phyloP scores from a whole-genome alignment of 768 basidiomycete genomes.

The Leucocoprinus birnbaumii region DNA sequence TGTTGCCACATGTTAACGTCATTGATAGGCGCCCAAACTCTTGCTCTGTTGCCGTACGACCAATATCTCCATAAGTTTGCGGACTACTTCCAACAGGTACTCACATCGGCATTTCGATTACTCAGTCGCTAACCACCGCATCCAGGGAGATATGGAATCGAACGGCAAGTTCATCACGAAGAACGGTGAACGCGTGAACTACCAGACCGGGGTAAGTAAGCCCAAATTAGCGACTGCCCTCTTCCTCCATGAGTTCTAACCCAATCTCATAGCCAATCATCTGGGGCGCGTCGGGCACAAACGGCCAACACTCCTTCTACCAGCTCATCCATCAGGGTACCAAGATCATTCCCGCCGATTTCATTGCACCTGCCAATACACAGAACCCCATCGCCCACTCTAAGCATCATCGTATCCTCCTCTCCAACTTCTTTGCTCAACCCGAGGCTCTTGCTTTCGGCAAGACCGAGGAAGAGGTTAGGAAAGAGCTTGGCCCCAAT shows the following conservation, averaged over 20 bases:
- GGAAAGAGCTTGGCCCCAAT: conserved; percentile 58
- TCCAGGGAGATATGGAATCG: conserved; percentile 95
- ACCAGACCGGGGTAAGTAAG: conserved; percentile 87
- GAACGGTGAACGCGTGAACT: conserved; percentile 86
- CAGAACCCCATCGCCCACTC: conserved; percentile 87
- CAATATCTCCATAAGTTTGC: conserved; percentile 99
- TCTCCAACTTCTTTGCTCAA: conserved; percentile 98
- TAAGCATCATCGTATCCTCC: conserved; percentile 95
- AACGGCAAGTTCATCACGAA: conserved; percentile 98
- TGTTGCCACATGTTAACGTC: conserved; percentile 3
- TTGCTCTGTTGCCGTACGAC: conserved; percentile 94
- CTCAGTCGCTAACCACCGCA: not conserved
- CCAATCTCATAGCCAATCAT: conserved; percentile 75
- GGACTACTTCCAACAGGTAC: conserved; percentile 96
- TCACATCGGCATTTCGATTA: not conserved
- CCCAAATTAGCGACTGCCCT: not conserved
- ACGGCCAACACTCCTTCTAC: conserved; percentile 99
- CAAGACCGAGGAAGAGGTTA: conserved; percentile 89
- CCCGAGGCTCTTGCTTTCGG: conserved; percentile 98
- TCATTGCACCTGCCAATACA: conserved; percentile 84
- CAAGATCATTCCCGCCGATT: conserved; percentile 89
- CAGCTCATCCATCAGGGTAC: conserved; percentile 95
- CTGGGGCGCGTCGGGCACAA: conserved; percentile 98
- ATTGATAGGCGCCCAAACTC: conserved; percentile 79
- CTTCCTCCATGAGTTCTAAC: not conserved